Evolutionary conservation across 1,284 basidiomycete species (phyloP), one percentile per base, ranked within the genome.

Genomic region (Fomitiporia mediterranea): DNA sequence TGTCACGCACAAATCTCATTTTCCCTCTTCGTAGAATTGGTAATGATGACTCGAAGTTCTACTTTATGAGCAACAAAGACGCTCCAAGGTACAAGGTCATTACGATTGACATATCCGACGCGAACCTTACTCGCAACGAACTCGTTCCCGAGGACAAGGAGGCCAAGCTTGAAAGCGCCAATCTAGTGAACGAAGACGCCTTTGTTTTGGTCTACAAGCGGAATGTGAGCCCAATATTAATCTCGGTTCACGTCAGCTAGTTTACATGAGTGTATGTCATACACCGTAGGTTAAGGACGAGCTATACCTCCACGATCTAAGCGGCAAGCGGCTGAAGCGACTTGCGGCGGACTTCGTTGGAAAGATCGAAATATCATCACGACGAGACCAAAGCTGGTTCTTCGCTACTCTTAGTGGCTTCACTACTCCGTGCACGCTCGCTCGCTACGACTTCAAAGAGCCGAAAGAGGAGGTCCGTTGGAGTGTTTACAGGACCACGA

Each of bases 271-370:
- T 21, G 19, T 13, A 39, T 28, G 15, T 28, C 50, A 15, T 43
- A 25, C 23, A 8, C 4, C 21, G 28, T 62, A 88, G 84, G 86
- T 91, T 65, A 89, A 87, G 63, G 89, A 93, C 66, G 88, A 92
- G 69, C 74, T 94, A 37, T 91, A 91, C 68, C 69, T 94, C 53
- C 85, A 88, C 70, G 75, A 81, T 40, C 75, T 84, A 53, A 69
- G 72, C 0, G 91, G 91, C 35, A 68, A 75, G 62, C 75, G 72
- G 50, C 63, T 89, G 53, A 70, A 73, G 38, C 82, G 83, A 4
- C 69, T 94, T 15, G 82, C 80, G 2, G 70, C 78, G 4, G 81
- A 88, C 47, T 83, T 89, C 51, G 84, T 94, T 27, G 92, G 92
- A 23, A 76, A 85, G 3, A 79, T 84, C 35, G 72, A 72, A 11